Evolutionary conservation across 148 eudicot genomes (phyloP), one percentile per base, ranked within the genome.

Genomic region (Nepenthes gracilis): DNA sequence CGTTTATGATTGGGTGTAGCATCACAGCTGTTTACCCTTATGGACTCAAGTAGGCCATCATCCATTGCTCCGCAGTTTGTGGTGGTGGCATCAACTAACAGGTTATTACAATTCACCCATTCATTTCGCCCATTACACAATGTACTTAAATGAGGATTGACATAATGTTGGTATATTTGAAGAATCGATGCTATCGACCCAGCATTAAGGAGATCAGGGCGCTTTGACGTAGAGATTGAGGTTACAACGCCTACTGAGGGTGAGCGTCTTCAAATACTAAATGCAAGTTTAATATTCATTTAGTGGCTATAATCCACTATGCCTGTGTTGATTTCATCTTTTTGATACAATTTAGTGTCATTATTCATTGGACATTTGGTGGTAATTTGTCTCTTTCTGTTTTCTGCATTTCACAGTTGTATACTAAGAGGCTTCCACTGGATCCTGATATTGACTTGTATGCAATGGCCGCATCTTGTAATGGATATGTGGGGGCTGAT

Each of bases 401-500:
- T 65, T 66, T 38, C 13, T 43, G 35, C 49, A 15, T 59, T 35
- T 73, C 60, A 68, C 87, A 93, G 98, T 78, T 93, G 54, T 88
- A 93, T 65, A 69, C 91, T 62, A 79, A 67, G 70, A 86, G 79
- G 60, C 81, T 92, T 74, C 79, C 67, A 43, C 69, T 86, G 64
- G 95, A 86, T 62, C 64, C 80, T 15, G 65, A 57, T 73, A 78
- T 84, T 62, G 80, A 89, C 72, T 71, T 93, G 69, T 74, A 58
- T 70, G 70, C 73, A 58, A 60, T 93, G 69, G 99, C 96, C 79
- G 70, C 84, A 69, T 81, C 88, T 70, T 93, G 99, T 75, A 88
- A 93, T 74, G 99, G 99, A 63, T 93, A 84, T 43, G 96, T 88
- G 15, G 96, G 99, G 60, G 99, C 99, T 74, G 96, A 93, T 82